Percentiles rank a stretch among this genome's conserved stretches.
These are phyloP conservation scores for Zopfia rhizophila DNA, from an alignment of 2,329 filamentous ascomycete genomes.

Conservation along the genomic window DNA sequence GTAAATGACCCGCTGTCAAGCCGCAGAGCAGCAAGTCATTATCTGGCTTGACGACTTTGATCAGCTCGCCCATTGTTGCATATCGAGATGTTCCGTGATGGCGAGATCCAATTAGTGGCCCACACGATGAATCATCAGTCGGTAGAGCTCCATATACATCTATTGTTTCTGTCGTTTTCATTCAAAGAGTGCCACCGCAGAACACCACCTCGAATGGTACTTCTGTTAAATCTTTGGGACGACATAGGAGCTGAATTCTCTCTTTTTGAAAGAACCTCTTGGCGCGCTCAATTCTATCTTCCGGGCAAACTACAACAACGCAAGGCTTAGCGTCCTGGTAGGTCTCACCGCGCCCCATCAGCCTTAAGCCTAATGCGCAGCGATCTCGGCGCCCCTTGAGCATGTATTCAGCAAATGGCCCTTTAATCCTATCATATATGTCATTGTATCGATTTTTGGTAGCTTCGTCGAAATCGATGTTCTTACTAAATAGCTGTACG, in stretches of 20 bases:
- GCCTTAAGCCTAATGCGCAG: conserved; percentile 2
- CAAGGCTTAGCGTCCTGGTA: conserved; percentile 5
- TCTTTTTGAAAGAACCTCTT: conserved; percentile 14
- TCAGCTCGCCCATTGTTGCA: conserved; percentile 8
- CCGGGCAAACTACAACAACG: conserved; percentile 18
- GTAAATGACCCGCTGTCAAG: conserved; percentile 10
- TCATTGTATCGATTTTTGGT: conserved; percentile 1
- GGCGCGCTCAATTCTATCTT: neutral
- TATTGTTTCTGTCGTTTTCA: no score
- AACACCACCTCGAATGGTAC: conserved; percentile 11
- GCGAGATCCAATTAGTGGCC: no score
- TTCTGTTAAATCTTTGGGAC: neutral
- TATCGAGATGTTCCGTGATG: neutral
- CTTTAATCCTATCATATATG: neutral
- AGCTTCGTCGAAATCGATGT: conserved; percentile 1
- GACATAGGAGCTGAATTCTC: conserved; percentile 1
- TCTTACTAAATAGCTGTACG: no score
- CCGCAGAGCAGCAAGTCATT: conserved; percentile 4
- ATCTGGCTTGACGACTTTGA: neutral
- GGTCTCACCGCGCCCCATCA: conserved; percentile 6
- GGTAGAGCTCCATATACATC: no score
- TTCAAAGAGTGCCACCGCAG: no score
- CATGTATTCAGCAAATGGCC: conserved; percentile 8
- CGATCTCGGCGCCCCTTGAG: conserved; percentile 2
- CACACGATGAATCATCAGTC: no score